Conservation (phyloP, 768 basidiomycete species). For the Tylopilus sp. region DNA sequence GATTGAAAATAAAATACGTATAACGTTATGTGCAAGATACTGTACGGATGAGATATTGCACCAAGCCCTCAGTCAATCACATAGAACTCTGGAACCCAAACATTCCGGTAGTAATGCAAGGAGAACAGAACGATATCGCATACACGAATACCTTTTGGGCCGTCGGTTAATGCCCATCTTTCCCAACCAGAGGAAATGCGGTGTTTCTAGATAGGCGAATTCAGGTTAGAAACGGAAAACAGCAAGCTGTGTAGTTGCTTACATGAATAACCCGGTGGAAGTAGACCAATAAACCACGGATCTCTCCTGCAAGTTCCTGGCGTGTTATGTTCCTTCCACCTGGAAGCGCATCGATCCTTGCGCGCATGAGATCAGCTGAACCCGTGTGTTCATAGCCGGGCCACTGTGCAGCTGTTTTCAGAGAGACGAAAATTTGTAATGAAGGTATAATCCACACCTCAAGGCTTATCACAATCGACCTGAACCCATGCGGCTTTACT, state of each 20-base stretch:
- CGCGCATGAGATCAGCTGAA: slow-evolving; percentile 4
- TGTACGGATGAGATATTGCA: too few relatives aligned
- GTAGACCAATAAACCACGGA: slow-evolving; percentile 10
- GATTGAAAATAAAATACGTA: too few relatives aligned
- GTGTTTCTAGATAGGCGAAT: slow-evolving; percentile 1
- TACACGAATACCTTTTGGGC: slow-evolving; percentile 13
- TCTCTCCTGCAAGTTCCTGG: slow-evolving; percentile 16
- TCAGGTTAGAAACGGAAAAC: background rate
- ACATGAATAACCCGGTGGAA: slow-evolving; percentile 8
- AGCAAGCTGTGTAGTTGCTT: background rate
- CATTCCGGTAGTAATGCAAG: slow-evolving; percentile 26
- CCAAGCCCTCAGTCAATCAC: slow-evolving; percentile 19
- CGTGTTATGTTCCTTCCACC: slow-evolving; percentile 16
- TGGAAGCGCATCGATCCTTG: slow-evolving; percentile 11
- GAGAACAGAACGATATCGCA: slow-evolving; percentile 18
- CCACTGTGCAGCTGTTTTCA: background rate
- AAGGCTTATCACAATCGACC: slow-evolving; percentile 18
- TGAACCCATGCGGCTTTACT: slow-evolving; percentile 18
- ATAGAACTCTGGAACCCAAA: slow-evolving; percentile 30
- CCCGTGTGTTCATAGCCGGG: slow-evolving; percentile 1
- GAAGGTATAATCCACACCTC: slow-evolving; percentile 11
- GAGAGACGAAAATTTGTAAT: background rate
- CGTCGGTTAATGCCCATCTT: slow-evolving; percentile 19
- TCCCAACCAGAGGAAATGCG: slow-evolving; percentile 9
- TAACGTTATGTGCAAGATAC: too few relatives aligned